These are phyloP conservation scores for Madurella mycetomatis DNA, from an alignment of 2,329 filamentous ascomycete genomes.

Conservation along the genomic window DNA sequence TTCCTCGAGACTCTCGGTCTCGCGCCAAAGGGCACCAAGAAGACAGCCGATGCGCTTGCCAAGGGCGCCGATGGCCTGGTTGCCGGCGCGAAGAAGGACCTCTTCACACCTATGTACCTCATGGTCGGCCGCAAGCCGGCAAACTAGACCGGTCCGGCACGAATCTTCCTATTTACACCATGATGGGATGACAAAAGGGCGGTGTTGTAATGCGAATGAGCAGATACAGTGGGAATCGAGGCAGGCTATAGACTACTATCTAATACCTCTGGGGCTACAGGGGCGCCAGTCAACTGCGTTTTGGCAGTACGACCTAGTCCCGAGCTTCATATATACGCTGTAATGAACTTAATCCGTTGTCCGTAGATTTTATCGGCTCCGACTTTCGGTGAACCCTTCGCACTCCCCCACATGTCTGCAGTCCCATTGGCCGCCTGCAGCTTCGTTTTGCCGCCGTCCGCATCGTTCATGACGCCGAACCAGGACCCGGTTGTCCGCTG, in stretches of 20 bases:
- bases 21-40: constrained; percentile 79
- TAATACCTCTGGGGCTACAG: constrained; percentile 8
- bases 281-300: background rate
- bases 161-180: constrained; percentile 8
- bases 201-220: constrained; percentile 16
- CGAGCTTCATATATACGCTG: background rate
- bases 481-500: no score
- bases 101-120: constrained; percentile 99
- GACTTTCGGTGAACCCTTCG: no score
- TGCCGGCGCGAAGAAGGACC: constrained; percentile 76
- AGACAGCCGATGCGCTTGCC: constrained; percentile 88
- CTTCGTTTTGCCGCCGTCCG: no score
- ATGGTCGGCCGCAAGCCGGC: constrained; percentile 87
- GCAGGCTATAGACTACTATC: constrained; percentile 1
- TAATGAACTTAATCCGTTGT: background rate
- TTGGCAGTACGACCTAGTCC: no score
- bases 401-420: no score
- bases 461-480: no score
- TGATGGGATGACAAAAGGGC: constrained; percentile 16
- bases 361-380: background rate
- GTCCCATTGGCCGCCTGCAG: no score
- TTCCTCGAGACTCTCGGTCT: constrained; percentile 68
- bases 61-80: constrained; percentile 79
- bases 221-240: constrained; percentile 8
- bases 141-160: constrained; percentile 26